A percentile compares a stretch with the other conserved stretches of the same genome.
Conservation (phyloP, 768 basidiomycete species). For the Tulasnella sp. region DNA sequence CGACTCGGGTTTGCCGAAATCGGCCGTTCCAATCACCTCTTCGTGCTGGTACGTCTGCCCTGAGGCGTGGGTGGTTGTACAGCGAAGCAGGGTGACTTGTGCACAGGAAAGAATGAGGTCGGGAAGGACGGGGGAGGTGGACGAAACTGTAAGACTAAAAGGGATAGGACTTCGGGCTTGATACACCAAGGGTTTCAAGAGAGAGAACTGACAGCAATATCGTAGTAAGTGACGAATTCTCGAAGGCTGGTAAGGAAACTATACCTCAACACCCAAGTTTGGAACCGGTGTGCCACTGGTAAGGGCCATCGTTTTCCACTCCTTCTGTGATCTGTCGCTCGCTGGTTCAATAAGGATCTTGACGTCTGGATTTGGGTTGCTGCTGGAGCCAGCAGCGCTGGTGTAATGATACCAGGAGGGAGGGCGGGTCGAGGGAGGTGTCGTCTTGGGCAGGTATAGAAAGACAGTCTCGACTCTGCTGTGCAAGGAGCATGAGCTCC, state of each 20-base stretch:
- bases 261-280: neutral
- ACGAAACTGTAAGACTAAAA: constrained; percentile 1
- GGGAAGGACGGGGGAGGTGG: neutral
- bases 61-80: neutral
- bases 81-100: neutral
- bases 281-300: neutral
- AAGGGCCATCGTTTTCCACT: neutral
- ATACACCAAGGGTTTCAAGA: constrained; percentile 1
- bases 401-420: constrained; percentile 11
- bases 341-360: constrained; percentile 3
- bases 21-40: constrained; percentile 3
- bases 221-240: neutral
- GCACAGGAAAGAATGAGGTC: constrained; percentile 14
- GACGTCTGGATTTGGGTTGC: neutral
- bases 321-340: constrained; percentile 12
- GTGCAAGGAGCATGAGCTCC: neutral
- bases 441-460: constrained; percentile 18
- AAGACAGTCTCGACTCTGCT: constrained; percentile 17
- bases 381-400: neutral
- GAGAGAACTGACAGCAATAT: neutral
- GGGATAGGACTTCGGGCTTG: constrained; percentile 15
- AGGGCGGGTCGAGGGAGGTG: neutral
- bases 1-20: constrained; percentile 16
- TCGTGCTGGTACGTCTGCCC: neutral
- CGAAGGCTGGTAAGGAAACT: neutral